Conservation (phyloP, 768 basidiomycete species). For the Tricholomella constricta region DNA sequence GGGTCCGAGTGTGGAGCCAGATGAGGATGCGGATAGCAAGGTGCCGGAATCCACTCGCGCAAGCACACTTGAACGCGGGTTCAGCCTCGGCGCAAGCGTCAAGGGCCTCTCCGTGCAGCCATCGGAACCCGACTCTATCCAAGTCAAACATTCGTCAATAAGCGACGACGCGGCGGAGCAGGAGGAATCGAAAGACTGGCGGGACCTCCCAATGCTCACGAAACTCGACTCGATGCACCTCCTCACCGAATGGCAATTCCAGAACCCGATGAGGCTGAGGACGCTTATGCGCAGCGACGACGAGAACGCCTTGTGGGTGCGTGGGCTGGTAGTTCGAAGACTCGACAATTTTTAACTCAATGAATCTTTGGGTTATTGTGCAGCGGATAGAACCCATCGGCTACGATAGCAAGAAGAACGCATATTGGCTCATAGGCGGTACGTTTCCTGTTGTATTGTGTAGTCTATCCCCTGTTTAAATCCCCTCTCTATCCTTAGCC, state of each 20-base stretch:
- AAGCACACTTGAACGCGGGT: constrained; percentile 20
- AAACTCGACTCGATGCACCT: constrained; percentile 78
- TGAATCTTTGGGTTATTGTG: too few relatives aligned
- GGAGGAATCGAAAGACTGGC: constrained; percentile 64
- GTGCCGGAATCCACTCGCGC: constrained; percentile 17
- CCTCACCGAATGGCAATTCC: constrained; percentile 86
- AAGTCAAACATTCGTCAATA: neutral
- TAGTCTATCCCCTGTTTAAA: neutral
- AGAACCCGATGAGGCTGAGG: constrained; percentile 70
- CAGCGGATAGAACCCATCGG: constrained; percentile 87
- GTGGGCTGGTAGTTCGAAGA: constrained; percentile 24
- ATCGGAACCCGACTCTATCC: constrained; percentile 17
- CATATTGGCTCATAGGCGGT: constrained; percentile 88
- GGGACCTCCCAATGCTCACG: constrained; percentile 64
- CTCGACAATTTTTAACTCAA: constrained; percentile 6
- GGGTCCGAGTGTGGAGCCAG: constrained; percentile 5
- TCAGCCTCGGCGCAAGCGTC: constrained; percentile 18
- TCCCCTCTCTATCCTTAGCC: constrained; percentile 48
- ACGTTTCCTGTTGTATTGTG: constrained; percentile 22
- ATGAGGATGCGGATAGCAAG: constrained; percentile 11
- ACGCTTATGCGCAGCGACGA: constrained; percentile 79
- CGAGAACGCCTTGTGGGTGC: constrained; percentile 76
- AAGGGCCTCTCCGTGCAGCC: constrained; percentile 17
- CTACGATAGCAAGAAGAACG: constrained; percentile 75
- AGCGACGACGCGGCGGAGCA: constrained; percentile 25